Conservation (phyloP, 2,329 filamentous ascomycete species). For the Exophiala aquamarina region DNA sequence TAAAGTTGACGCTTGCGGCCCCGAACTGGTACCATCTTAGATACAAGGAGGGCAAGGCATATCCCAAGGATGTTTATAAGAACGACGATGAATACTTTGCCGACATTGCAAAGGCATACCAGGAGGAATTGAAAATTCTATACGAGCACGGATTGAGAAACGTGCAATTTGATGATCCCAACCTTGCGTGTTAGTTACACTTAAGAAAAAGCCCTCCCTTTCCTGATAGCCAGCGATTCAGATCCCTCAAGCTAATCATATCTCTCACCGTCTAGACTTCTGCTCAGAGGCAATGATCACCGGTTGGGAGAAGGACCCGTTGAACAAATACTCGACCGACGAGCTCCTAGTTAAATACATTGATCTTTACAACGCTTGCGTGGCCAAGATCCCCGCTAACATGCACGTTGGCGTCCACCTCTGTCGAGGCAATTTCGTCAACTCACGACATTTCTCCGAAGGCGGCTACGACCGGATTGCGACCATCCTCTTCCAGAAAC, state of each 20-base stretch:
- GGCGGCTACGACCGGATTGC: slow-evolving; percentile 64
- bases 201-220: slow-evolving; percentile 18
- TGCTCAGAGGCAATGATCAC: slow-evolving; percentile 66
- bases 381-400: slow-evolving; percentile 59
- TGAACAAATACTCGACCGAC: slow-evolving; percentile 64
- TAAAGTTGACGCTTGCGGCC: slow-evolving; percentile 62
- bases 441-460: slow-evolving; percentile 59
- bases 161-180: slow-evolving; percentile 61
- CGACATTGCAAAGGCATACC: slow-evolving; percentile 61
- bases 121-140: slow-evolving; percentile 53
- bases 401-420: slow-evolving; percentile 72
- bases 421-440: slow-evolving; percentile 62
- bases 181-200: slow-evolving; percentile 57
- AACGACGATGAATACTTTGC: slow-evolving; percentile 57
- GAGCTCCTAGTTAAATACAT: slow-evolving; percentile 71
- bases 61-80: slow-evolving; percentile 49
- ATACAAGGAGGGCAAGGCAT: slow-evolving; percentile 48
- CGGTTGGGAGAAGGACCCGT: slow-evolving; percentile 63
- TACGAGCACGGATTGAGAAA: slow-evolving; percentile 59
- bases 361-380: slow-evolving; percentile 67
- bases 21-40: slow-evolving; percentile 64
- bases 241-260: background rate
- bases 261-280: slow-evolving; percentile 52
- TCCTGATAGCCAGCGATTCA: too few relatives aligned
- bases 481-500: slow-evolving; percentile 58